Evolutionary conservation across 768 basidiomycete genomes (phyloP).

Genomic region (button mushroom (Agaricus bisporus)): DNA sequence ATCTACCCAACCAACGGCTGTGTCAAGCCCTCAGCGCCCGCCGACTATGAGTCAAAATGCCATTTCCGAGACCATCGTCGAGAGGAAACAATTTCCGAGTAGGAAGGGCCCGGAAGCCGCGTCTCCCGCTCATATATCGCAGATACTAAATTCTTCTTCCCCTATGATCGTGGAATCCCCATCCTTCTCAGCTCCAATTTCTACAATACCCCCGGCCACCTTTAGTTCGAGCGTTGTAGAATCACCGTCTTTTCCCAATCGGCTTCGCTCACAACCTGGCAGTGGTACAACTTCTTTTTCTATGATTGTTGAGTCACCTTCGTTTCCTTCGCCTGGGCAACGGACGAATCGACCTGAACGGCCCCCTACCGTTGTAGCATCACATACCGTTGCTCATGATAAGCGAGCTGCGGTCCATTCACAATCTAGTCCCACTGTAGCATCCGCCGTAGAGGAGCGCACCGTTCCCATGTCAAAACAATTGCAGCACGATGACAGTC

Average conservation of each 20-base stretch:
- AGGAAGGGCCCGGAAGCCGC: neutral
- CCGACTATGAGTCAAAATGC: constrained; percentile 26
- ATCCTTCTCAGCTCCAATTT: constrained; percentile 14
- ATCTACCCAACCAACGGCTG: constrained; percentile 2
- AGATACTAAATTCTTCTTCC: constrained; percentile 15
- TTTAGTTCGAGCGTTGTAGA: constrained; percentile 1
- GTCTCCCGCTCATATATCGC: constrained; percentile 3
- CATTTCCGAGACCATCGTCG: constrained; percentile 1
- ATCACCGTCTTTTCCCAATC: constrained; percentile 10
- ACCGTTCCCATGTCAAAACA: neutral
- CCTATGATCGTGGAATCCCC: constrained; percentile 17
- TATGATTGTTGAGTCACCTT: constrained; percentile 33
- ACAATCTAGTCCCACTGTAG: neutral
- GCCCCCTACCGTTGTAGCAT: constrained; percentile 15
- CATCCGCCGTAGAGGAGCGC: constrained; percentile 10
- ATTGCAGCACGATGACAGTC: neutral
- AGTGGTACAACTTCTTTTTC: constrained; percentile 3
- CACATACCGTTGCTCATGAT: neutral
- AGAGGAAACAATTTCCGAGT: neutral
- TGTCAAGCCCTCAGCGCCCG: constrained; percentile 16
- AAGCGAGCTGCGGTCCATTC: neutral
- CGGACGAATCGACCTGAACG: constrained; percentile 13
- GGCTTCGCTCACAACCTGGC: neutral
- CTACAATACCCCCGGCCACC: neutral
- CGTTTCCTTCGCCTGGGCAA: constrained; percentile 24